phyloP scores from a whole-genome alignment of 106 monocot genomes.

The Dendrobium officinale region DNA sequence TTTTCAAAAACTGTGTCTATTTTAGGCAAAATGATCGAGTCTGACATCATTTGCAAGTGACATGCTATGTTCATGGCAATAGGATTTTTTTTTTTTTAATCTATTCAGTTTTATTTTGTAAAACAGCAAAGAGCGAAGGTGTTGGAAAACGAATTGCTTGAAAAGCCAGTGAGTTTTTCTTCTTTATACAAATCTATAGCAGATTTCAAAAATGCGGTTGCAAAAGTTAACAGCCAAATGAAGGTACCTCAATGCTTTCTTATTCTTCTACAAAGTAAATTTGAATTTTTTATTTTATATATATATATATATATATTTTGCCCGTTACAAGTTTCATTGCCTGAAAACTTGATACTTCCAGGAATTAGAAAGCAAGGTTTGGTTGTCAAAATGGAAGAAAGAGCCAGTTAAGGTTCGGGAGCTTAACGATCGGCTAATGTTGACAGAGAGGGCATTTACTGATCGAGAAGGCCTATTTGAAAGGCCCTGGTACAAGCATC shows the following conservation, averaged over 20 bases:
- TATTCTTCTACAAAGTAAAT: background rate
- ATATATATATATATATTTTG: no score
- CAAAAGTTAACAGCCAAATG: constrained; percentile 32
- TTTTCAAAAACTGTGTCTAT: no score
- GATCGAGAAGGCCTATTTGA: constrained; percentile 49
- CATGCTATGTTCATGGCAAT: no score
- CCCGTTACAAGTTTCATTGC: background rate
- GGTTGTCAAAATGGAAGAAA: constrained; percentile 24
- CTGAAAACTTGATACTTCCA: constrained; percentile 9
- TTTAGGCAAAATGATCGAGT: no score
- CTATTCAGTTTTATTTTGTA: background rate
- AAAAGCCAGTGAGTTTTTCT: constrained; percentile 28
- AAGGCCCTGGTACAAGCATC: constrained; percentile 69
- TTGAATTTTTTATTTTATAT: background rate
- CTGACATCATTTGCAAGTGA: no score
- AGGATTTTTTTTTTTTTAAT: background rate
- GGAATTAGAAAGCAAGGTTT: constrained; percentile 33
- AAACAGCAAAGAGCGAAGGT: constrained; percentile 32
- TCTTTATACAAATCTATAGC: constrained; percentile 55
- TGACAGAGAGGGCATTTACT: constrained; percentile 75
- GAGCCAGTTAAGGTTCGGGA: constrained; percentile 40
- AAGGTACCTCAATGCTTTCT: constrained; percentile 30
- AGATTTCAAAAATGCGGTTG: constrained; percentile 36
- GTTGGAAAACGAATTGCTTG: constrained; percentile 29
- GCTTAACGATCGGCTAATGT: constrained; percentile 66